phyloP scores from a whole-genome alignment of 2,329 filamentous ascomycete genomes.

The Trichoderma lentiforme region DNA sequence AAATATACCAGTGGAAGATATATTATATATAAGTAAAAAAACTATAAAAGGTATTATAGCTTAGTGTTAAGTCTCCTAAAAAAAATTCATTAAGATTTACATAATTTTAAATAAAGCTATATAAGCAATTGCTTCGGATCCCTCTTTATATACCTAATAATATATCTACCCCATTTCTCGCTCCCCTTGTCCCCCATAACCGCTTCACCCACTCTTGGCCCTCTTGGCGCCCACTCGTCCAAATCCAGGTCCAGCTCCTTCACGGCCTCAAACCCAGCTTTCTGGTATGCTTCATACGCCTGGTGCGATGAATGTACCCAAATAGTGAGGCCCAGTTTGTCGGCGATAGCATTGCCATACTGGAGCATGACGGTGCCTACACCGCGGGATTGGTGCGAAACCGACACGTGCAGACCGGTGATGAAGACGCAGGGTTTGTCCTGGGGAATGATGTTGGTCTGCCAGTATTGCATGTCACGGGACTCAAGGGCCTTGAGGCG shows the following conservation, averaged over 20 bases:
- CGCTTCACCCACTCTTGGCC: conserved; percentile 11
- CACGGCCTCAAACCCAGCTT: conserved; percentile 15
- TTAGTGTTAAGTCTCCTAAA: too few species aligned
- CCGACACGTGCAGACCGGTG: conserved; percentile 14
- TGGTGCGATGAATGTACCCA: conserved; percentile 20
- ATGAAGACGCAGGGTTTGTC: conserved; percentile 19
- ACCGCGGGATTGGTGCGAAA: conserved; percentile 14
- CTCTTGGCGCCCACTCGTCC: conserved; percentile 19
- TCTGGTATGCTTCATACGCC: conserved; percentile 17
- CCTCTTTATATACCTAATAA: conserved; percentile 18
- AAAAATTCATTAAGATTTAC: too few species aligned
- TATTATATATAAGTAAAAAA: too few species aligned
- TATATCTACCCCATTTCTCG: conserved; percentile 18
- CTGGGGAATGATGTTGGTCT: conserved; percentile 10
- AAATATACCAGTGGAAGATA: too few species aligned
- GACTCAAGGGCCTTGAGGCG: neutral
- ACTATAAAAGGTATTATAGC: too few species aligned
- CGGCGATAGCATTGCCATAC: conserved; percentile 17
- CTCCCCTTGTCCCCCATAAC: conserved; percentile 17
- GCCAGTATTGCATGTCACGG: conserved; percentile 17
- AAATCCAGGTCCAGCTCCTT: conserved; percentile 13
- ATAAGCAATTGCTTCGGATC: too few species aligned
- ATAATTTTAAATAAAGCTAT: too few species aligned
- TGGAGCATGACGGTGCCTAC: conserved; percentile 14
- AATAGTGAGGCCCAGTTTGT: conserved; percentile 5